These are phyloP conservation scores for Porodaedalea pini DNA, from an alignment of 1,284 basidiomycete species.

Conservation along the genomic window DNA sequence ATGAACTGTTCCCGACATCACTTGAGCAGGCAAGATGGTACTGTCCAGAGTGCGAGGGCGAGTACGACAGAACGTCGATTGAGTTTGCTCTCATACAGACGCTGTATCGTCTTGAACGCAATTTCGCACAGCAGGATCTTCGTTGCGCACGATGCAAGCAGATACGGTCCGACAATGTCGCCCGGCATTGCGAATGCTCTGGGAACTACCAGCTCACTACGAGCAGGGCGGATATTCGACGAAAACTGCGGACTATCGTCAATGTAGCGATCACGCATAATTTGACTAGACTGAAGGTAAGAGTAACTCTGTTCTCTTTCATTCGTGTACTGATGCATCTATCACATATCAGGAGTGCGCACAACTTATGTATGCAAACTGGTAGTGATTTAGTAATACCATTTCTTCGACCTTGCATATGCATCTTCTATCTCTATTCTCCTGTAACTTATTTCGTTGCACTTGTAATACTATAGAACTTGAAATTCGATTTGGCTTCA, in stretches of 20 bases:
- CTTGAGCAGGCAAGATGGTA: constrained; percentile 56
- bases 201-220: constrained; percentile 75
- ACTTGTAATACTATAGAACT: background rate
- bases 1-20: constrained; percentile 70
- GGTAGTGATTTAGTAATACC: constrained; percentile 7
- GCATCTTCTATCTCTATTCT: background rate
- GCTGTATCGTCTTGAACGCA: constrained; percentile 67
- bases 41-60: constrained; percentile 72
- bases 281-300: constrained; percentile 61
- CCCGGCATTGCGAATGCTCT: constrained; percentile 84
- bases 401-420: background rate
- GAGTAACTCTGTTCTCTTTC: constrained; percentile 20
- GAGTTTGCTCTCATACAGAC: constrained; percentile 84
- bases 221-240: constrained; percentile 64
- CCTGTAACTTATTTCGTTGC: background rate
- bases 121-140: constrained; percentile 88
- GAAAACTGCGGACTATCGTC: constrained; percentile 73
- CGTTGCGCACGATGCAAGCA: constrained; percentile 86
- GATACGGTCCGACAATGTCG: constrained; percentile 84
- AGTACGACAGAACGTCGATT: constrained; percentile 84
- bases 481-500: background rate
- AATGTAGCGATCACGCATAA: constrained; percentile 78
- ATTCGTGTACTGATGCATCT: background rate
- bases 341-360: constrained; percentile 22
- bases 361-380: constrained; percentile 24